Evolutionary conservation across 2,329 filamentous ascomycete genomes (phyloP).

Genomic region (Ophidiomyces ophidiicola): DNA sequence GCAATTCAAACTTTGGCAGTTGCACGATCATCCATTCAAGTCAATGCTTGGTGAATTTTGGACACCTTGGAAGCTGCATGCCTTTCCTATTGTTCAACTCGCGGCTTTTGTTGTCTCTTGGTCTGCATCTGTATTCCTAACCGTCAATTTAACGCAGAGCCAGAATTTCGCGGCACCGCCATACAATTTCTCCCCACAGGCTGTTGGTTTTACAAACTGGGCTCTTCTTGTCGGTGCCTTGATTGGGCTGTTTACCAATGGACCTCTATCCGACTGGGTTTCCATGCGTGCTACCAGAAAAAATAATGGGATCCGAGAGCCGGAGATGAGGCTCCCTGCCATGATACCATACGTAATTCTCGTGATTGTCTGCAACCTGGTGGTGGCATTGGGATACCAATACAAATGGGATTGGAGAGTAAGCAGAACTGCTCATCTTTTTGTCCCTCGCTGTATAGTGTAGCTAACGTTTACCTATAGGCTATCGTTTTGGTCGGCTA

Average conservation of each 20-base stretch:
- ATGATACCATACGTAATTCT: conserved; percentile 47
- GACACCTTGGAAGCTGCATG: conserved; percentile 50
- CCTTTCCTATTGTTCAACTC: conserved; percentile 52
- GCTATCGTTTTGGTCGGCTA: conserved; percentile 47
- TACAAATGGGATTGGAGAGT: conserved; percentile 43
- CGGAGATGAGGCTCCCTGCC: conserved; percentile 46
- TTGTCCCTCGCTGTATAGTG: background rate
- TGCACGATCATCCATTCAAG: conserved; percentile 33
- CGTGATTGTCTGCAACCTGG: conserved; percentile 47
- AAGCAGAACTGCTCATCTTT: conserved; percentile 19
- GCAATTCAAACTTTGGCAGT: conserved; percentile 46
- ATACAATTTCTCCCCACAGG: conserved; percentile 41
- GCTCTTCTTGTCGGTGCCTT: conserved; percentile 43
- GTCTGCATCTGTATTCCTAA: conserved; percentile 46
- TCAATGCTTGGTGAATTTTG: conserved; percentile 44
- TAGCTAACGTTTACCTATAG: conserved; percentile 13
- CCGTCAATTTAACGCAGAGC: conserved; percentile 48
- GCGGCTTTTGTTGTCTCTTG: conserved; percentile 51
- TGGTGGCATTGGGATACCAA: conserved; percentile 44
- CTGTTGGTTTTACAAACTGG: conserved; percentile 47
- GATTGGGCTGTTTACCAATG: conserved; percentile 44
- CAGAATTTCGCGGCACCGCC: conserved; percentile 45
- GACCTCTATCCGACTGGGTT: conserved; percentile 47
- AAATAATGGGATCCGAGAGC: conserved; percentile 46
- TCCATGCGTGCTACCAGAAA: conserved; percentile 40